Evolutionary conservation across 2,329 filamentous ascomycete genomes (phyloP).

Genomic region (Curvularia sp.): DNA sequence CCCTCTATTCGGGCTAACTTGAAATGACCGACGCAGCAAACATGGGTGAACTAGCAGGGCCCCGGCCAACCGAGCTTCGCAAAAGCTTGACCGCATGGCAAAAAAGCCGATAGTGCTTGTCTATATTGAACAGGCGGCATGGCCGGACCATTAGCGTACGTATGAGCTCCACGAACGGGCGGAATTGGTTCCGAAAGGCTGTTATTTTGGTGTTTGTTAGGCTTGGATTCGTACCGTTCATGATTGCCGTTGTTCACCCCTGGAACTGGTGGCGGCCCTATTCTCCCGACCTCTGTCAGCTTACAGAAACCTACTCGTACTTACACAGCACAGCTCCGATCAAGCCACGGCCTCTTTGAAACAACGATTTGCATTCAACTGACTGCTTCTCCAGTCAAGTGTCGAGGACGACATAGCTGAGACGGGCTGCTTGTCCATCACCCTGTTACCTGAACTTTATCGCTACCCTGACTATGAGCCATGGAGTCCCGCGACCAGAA

Average conservation of each 20-base stretch:
- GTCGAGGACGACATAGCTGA: not conserved
- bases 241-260: constrained; percentile 2
- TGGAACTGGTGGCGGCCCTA: not conserved
- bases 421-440: not conserved
- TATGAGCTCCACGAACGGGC: not conserved
- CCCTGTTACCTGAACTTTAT: not conserved
- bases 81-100: not conserved
- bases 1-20: not conserved
- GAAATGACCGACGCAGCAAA: not conserved
- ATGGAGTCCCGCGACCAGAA: constrained; percentile 21
- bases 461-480: not conserved
- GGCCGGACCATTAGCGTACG: not conserved
- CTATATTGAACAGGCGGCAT: not conserved
- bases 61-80: not conserved
- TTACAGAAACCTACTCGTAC: not conserved
- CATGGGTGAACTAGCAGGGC: constrained; percentile 2
- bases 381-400: not conserved
- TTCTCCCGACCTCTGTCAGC: constrained; percentile 1
- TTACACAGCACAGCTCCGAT: not conserved
- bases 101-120: not conserved
- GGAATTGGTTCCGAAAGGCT: not conserved
- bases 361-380: not conserved
- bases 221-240: not conserved
- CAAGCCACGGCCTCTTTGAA: not conserved
- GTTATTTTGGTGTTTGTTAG: not conserved